A percentile compares a stretch with the other conserved stretches of the same genome.
phyloP scores from a whole-genome alignment of 805 yeast genomes.

The Pichia cephalocereana region DNA sequence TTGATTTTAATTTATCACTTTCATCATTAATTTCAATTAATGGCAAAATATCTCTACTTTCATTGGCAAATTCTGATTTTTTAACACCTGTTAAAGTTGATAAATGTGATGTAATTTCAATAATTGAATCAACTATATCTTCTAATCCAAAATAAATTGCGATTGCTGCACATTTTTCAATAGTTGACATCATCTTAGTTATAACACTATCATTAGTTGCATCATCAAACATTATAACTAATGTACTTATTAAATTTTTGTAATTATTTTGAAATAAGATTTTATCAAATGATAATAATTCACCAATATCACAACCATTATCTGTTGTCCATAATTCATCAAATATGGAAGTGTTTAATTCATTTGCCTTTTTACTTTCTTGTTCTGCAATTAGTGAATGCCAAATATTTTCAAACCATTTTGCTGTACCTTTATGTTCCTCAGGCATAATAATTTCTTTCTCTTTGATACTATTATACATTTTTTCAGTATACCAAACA shows the following conservation, averaged over 20 bases:
- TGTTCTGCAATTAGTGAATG: slow-evolving; percentile 53
- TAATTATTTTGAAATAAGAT: slow-evolving; percentile 59
- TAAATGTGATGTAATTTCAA: slow-evolving; percentile 57
- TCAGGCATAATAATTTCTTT: slow-evolving; percentile 96
- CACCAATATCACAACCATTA: slow-evolving; percentile 13
- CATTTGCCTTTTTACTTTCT: slow-evolving; percentile 20
- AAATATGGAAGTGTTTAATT: not conserved
- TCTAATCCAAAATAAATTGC: slow-evolving; percentile 55
- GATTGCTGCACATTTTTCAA: slow-evolving; percentile 76
- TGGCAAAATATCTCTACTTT: slow-evolving; percentile 33
- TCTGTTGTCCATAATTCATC: slow-evolving; percentile 7
- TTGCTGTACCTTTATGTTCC: slow-evolving; percentile 88
- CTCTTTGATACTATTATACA: slow-evolving; percentile 70
- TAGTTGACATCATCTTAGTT: slow-evolving; percentile 75
- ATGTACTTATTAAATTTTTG: slow-evolving; percentile 56
- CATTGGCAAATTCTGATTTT: slow-evolving; percentile 19
- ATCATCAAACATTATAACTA: slow-evolving; percentile 71
- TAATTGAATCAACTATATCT: slow-evolving; percentile 52
- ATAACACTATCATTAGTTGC: slow-evolving; percentile 88
- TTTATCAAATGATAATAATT: slow-evolving; percentile 52
- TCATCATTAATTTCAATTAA: slow-evolving; percentile 40
- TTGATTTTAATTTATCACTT: slow-evolving; percentile 25
- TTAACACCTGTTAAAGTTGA: slow-evolving; percentile 50
- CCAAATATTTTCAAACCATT: slow-evolving; percentile 87
- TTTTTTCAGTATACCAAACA: slow-evolving; percentile 72